Base-by-base conservation (phyloP, 2,329 filamentous ascomycete species). In the Aquanectria penicillioides region DNA sequence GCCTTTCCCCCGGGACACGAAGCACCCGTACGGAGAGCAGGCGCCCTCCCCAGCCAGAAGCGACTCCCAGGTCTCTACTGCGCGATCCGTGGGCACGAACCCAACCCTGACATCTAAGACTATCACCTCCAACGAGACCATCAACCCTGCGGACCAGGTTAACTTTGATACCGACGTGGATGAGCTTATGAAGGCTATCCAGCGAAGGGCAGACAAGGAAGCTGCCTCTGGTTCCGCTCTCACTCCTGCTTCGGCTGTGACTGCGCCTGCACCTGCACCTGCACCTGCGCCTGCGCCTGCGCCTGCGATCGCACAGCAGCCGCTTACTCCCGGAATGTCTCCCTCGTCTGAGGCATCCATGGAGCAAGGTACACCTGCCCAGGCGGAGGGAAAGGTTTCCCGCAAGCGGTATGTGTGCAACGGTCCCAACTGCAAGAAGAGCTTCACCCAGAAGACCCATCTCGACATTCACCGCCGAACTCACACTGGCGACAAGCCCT, bases 371-470 rank as follows among this genome's bases (percentile, higher is more conserved):
- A 62, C 59, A 40, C 65, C 67, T 36, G 66, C 53, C 4, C 59
- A 62, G 22, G 29, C 38, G n/a, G 74, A 76, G 5, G 48, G 60
- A 61, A 75, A 74, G 61, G 50, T 26, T 18, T 28, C 68, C 26
- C 72, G 70, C 64, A 95, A 88, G 74, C 80, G 88, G 69, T 93
- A 94, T 73, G 78, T 85, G 15, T 99, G 95, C 77, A 84, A 83
- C 17, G 83, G 93, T 33, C 84, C 87, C 7, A 86, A 86, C 34
- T 98, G 94, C 75, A 81, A 83, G 67, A 96, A 95, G 80, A 87
- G 85, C 61, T 98, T 97, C 75, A 87, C 87, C 59, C 94, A 98
- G 73, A 97, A 94, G 78, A 97, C 94, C 1, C 94, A 98, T 69
- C 83, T 97, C 10, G 91, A 95, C 61, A 97, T 96, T 44, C 95